A percentile compares a stretch with the other conserved stretches of the same genome.
Conservation (phyloP, 768 basidiomycete species). For the Cytidiella melzeri region DNA sequence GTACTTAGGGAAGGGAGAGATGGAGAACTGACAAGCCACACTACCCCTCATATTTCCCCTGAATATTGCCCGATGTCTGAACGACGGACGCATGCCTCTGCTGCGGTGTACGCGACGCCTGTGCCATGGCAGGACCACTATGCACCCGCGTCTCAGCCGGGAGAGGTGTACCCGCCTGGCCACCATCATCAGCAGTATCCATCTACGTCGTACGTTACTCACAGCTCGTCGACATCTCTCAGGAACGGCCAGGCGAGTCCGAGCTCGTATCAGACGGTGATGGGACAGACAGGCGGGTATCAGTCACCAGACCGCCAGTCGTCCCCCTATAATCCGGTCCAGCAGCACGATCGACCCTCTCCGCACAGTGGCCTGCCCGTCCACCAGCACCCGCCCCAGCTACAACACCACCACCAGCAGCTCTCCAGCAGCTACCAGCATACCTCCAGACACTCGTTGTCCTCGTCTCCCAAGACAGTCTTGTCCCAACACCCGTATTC, state of each 20-base stretch:
- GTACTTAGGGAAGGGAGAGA: constrained; percentile 8
- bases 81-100: constrained; percentile 4
- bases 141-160: constrained; percentile 6
- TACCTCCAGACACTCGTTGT: too few species aligned
- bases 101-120: constrained; percentile 8
- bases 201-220: constrained; percentile 9
- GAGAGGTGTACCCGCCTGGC: neutral
- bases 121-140: constrained; percentile 6
- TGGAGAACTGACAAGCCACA: constrained; percentile 6
- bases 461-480: too few species aligned
- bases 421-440: too few species aligned
- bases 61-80: constrained; percentile 10
- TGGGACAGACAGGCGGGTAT: constrained; percentile 7
- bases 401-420: constrained; percentile 11
- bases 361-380: constrained; percentile 1
- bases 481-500: constrained; percentile 12
- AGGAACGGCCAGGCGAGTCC: neutral
- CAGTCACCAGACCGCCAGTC: constrained; percentile 4
- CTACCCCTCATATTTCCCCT: constrained; percentile 7
- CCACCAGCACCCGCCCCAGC: constrained; percentile 6
- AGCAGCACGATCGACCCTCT: constrained; percentile 8
- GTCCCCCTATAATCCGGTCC: constrained; percentile 4
- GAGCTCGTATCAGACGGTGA: constrained; percentile 9
- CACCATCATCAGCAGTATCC: constrained; percentile 2
- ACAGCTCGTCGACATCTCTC: neutral